phyloP scores from a whole-genome alignment of 768 basidiomycete genomes.

The Lactifluus rugatus region DNA sequence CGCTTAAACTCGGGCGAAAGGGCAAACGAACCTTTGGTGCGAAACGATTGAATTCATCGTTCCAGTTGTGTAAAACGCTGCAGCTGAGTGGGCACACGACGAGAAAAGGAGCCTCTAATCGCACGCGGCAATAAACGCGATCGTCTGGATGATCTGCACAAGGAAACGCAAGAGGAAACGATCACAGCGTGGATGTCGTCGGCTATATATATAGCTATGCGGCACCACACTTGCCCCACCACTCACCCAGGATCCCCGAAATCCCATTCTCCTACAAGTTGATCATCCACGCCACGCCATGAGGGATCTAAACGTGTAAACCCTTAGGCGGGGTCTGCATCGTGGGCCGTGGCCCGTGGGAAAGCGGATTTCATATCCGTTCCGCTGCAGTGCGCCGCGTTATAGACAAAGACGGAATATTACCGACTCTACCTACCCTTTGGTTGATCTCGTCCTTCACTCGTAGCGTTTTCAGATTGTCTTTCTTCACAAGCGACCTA shows the following conservation, averaged over 20 bases:
- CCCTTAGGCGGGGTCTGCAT: too few relatives aligned
- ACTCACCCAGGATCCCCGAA: constrained; percentile 63
- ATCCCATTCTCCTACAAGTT: constrained; percentile 78
- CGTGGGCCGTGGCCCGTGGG: too few relatives aligned
- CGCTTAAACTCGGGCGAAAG: not conserved
- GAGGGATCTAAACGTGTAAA: too few relatives aligned
- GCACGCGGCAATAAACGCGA: constrained; percentile 83
- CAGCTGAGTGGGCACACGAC: constrained; percentile 89
- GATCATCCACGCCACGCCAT: constrained; percentile 95
- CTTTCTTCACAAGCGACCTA: too few relatives aligned
- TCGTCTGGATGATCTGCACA: constrained; percentile 91
- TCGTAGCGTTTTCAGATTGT: too few relatives aligned
- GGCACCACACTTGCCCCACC: not conserved
- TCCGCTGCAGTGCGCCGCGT: too few relatives aligned
- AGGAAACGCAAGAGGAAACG: constrained; percentile 4
- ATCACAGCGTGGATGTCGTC: constrained; percentile 55
- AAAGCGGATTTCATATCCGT: too few relatives aligned
- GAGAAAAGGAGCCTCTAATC: constrained; percentile 66
- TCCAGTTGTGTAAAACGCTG: constrained; percentile 91
- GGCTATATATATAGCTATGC: too few relatives aligned
- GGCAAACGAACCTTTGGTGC: constrained; percentile 53
- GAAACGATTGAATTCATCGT: constrained; percentile 74
- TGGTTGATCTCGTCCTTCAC: too few relatives aligned
- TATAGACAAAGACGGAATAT: too few relatives aligned
- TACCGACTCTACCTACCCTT: too few relatives aligned